Evolutionary conservation across 192 early-diverging fungal species (phyloP).

Genomic region (Linnemannia exigua): DNA sequence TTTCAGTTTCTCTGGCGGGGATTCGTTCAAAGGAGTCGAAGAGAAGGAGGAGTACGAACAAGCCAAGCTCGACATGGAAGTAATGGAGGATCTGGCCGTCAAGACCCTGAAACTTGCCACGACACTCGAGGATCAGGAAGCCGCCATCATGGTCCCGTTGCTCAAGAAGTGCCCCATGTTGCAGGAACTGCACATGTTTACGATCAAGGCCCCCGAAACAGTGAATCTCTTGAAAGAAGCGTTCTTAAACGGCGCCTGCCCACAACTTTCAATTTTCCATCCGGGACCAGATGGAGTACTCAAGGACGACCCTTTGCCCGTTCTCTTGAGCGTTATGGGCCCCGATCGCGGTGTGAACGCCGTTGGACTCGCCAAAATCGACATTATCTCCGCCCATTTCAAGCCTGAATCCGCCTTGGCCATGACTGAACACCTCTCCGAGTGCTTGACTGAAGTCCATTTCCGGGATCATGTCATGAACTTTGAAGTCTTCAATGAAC

Average conservation of each 20-base stretch:
- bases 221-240: constrained; percentile 19
- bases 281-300: constrained; percentile 7
- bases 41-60: constrained; percentile 27
- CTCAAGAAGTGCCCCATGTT: constrained; percentile 19
- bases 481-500: constrained; percentile 27
- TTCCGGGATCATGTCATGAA: constrained; percentile 20
- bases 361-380: constrained; percentile 16
- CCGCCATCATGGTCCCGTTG: constrained; percentile 26
- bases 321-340: constrained; percentile 24
- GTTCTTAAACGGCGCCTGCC: constrained; percentile 16
- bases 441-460: constrained; percentile 12
- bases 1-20: constrained; percentile 15
- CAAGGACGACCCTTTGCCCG: constrained; percentile 15
- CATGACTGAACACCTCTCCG: constrained; percentile 20
- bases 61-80: constrained; percentile 25
- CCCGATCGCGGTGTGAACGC: constrained; percentile 20
- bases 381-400: constrained; percentile 3
- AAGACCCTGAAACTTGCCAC: constrained; percentile 16
- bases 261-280: constrained; percentile 18
- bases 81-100: constrained; percentile 14
- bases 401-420: constrained; percentile 19
- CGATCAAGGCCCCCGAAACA: constrained; percentile 19
- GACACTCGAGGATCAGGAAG: constrained; percentile 18
- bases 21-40: constrained; percentile 26
- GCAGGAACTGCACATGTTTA: constrained; percentile 20